Base-by-base conservation (phyloP, 805 yeast genomes). In the Saturnispora diversa region DNA sequence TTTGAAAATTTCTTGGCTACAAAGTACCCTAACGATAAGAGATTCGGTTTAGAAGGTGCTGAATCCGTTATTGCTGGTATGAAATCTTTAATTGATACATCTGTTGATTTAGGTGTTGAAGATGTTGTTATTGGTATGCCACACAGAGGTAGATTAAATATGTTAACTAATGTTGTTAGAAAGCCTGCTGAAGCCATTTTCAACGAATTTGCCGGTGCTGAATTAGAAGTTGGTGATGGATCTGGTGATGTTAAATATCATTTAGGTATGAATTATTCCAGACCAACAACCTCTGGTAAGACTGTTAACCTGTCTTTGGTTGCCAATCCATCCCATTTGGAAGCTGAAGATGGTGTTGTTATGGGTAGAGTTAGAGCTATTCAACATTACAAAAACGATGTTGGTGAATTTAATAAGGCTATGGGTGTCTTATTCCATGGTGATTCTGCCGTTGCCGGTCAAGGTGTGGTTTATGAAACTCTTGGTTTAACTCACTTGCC, bases 211-310 rank as follows among this genome's bases (percentile, higher is more conserved):
- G 74, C 87, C 40, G 98, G 98, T 48, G 80, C 94, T 26, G 76
- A 81, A 55, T 54, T 34, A 7, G 80, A 82, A 55, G 77, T 81
- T 53, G 95, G 86, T 64, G 96, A 88, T 68, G 97, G 97, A 53
- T 85, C 96, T 23, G 98, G 98, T 67, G 99, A 92, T 68, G 98
- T 92, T 57, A 92, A 92, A 69, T 92, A 92, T 73, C 98, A 92
- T 65, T 75, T 92, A 68, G 98, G 99, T 72, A 90, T 92, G 96
- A 90, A 92, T 72, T 92, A 88, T 72, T 85, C 81, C 63, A 84
- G 99, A 71, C 99, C 99, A 63, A 92, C 99, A 42, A 94, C 97
- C 34, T 84, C 95, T 21, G 99, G 99, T 64, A 87, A 87, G 66
- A 84, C 79, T 60, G 97, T 92, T 50, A 88, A 88, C 70, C 70